Evolutionary conservation across 2,329 filamentous ascomycete genomes (phyloP).

Genomic region (Alternaria gaisen): DNA sequence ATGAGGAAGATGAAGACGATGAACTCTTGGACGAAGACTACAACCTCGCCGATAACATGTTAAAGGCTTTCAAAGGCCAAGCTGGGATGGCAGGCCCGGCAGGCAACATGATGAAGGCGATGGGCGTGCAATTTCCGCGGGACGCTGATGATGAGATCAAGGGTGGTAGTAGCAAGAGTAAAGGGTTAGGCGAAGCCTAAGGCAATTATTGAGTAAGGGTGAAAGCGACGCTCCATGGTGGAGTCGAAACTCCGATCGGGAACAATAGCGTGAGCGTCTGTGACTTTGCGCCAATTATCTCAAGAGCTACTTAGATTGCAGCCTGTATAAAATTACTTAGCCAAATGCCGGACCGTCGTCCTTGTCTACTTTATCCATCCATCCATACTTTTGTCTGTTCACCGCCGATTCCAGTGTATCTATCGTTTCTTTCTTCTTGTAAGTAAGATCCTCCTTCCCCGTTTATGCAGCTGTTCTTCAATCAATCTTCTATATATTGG

Average conservation of each 20-base stretch:
- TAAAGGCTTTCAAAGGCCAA: constrained; percentile 93
- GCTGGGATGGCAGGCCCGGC: constrained; percentile 85
- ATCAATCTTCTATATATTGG: constrained; percentile 11
- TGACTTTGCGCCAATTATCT: background rate
- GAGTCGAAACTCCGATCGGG: background rate
- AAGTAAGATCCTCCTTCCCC: background rate
- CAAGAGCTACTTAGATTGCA: background rate
- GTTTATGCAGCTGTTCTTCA: background rate
- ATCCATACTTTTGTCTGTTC: background rate
- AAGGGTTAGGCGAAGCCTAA: background rate
- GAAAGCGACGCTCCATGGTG: background rate
- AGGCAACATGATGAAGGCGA: constrained; percentile 84
- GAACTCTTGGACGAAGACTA: constrained; percentile 77
- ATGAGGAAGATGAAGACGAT: constrained; percentile 57
- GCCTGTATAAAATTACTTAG: background rate
- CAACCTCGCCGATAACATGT: constrained; percentile 86
- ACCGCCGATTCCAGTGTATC: background rate
- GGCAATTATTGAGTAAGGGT: background rate
- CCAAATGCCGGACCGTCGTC: background rate
- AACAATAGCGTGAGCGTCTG: background rate
- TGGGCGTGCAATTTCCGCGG: constrained; percentile 82
- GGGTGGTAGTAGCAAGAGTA: constrained; percentile 3
- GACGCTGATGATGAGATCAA: constrained; percentile 70
- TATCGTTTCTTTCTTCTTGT: background rate
- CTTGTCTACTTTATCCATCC: background rate